Evolutionary conservation across 2,329 filamentous ascomycete species (phyloP).

Genomic region (Fusarium guadeloupense): DNA sequence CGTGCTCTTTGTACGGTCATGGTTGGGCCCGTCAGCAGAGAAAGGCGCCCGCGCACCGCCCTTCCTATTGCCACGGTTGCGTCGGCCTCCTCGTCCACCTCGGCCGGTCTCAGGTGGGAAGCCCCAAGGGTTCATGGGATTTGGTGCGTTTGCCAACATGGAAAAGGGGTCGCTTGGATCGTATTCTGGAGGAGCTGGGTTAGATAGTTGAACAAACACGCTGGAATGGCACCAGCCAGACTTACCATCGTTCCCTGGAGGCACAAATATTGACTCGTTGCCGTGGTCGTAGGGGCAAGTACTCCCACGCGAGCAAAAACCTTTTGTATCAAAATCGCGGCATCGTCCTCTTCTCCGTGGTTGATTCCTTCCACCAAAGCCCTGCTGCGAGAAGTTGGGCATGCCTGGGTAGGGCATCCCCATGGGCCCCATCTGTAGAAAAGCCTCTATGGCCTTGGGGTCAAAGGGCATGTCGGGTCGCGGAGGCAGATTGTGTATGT

Average conservation of each 20-base stretch:
- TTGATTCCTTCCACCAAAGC: constrained; percentile 38
- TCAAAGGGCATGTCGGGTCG: constrained; percentile 58
- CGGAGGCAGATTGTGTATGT: constrained; percentile 28
- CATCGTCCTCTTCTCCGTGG: constrained; percentile 62
- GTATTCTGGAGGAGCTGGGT: constrained; percentile 43
- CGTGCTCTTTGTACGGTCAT: constrained; percentile 70
- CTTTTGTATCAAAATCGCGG: constrained; percentile 76
- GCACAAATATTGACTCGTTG: constrained; percentile 57
- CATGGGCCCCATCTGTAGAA: constrained; percentile 70
- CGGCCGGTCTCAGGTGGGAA: constrained; percentile 41
- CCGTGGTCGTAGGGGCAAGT: constrained; percentile 77
- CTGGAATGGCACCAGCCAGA: neutral
- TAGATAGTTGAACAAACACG: constrained; percentile 7
- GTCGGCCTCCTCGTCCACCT: constrained; percentile 50
- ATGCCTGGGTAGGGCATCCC: constrained; percentile 55
- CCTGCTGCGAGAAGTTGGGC: constrained; percentile 50
- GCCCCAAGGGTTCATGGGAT: constrained; percentile 31
- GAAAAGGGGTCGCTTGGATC: constrained; percentile 46
- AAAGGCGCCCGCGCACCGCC: constrained; percentile 63
- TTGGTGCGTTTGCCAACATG: constrained; percentile 27
- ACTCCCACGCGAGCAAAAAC: constrained; percentile 73
- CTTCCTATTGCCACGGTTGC: constrained; percentile 46
- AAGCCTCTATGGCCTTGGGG: constrained; percentile 67
- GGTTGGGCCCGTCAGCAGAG: constrained; percentile 69
- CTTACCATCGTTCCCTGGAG: constrained; percentile 45